A percentile compares a stretch with the other conserved stretches of the same genome.
phyloP scores from a whole-genome alignment of 257 asterid species.

The Solanum lycopersicoides region DNA sequence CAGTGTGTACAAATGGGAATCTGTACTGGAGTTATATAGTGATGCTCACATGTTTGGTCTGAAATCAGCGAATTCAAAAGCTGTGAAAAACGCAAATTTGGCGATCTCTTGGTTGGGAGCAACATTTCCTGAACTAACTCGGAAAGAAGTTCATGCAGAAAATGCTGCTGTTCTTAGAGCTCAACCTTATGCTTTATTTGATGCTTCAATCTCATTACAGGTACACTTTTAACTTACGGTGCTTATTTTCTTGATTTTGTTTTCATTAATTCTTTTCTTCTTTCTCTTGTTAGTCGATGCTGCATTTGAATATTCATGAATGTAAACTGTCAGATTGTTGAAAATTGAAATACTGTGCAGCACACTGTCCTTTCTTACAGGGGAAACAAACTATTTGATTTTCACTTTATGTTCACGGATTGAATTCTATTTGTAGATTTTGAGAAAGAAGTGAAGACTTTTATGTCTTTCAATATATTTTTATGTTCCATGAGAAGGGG shows the following conservation, averaged over 20 bases:
- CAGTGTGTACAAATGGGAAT: constrained; percentile 71
- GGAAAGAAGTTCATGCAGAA: constrained; percentile 41
- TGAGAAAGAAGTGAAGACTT: background rate
- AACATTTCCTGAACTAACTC: constrained; percentile 74
- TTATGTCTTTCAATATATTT: background rate
- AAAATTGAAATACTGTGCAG: background rate
- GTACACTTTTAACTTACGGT: constrained; percentile 15
- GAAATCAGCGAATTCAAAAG: constrained; percentile 50
- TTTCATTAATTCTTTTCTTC: background rate
- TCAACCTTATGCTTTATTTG: constrained; percentile 66
- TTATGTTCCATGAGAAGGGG: background rate
- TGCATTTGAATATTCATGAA: background rate
- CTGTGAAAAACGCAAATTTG: constrained; percentile 47
- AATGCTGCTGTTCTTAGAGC: constrained; percentile 49
- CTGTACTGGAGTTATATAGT: constrained; percentile 56
- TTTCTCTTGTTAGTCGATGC: background rate
- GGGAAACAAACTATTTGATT: background rate
- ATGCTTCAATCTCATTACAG: constrained; percentile 72
- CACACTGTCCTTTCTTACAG: background rate
- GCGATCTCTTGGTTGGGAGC: constrained; percentile 93
- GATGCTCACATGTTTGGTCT: constrained; percentile 63
- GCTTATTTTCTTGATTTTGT: background rate
- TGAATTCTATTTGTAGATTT: background rate
- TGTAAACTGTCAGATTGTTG: background rate
- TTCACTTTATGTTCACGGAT: background rate